Conservation (phyloP, 225 moss, liverwort and hornwort genomes). For the Polytrichum commune region DNA sequence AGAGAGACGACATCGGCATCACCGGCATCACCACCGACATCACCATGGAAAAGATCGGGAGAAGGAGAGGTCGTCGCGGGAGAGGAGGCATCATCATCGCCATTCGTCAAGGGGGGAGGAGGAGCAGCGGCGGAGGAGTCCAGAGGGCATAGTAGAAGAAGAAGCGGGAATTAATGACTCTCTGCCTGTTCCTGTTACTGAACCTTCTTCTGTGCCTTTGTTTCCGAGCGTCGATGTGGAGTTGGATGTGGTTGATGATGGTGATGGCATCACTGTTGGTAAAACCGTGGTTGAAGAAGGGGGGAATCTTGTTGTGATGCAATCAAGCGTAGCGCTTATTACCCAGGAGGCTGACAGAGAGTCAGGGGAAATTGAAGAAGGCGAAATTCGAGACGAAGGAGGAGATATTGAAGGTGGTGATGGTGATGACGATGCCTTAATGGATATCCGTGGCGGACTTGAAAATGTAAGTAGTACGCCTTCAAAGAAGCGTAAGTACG, state of each 20-base stretch:
- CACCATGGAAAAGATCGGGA: slow-evolving; percentile 4
- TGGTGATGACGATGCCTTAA: too few species aligned
- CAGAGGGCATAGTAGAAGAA: neutral
- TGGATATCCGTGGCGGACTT: slow-evolving; percentile 1
- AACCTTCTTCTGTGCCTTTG: neutral
- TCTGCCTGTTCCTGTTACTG: neutral
- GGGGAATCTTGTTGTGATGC: neutral
- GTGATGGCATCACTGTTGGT: neutral
- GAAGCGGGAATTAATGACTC: neutral
- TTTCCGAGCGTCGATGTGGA: neutral
- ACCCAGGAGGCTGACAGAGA: slow-evolving; percentile 11
- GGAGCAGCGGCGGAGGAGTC: neutral
- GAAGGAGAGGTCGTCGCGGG: slow-evolving; percentile 1
- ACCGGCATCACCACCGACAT: neutral
- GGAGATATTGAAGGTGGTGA: neutral
- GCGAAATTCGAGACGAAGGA: slow-evolving; percentile 3
- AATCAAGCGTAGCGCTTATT: neutral
- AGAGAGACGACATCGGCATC: neutral
- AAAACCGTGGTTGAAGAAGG: neutral
- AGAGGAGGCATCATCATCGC: neutral
- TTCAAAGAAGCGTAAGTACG: slow-evolving; percentile 10
- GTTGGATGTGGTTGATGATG: neutral
- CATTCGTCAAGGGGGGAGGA: slow-evolving; percentile 4
- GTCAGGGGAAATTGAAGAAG: slow-evolving; percentile 17
- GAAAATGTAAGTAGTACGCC: neutral